Evolutionary conservation across 345 rosid species (phyloP).

Genomic region (Pistacia atlantica): DNA sequence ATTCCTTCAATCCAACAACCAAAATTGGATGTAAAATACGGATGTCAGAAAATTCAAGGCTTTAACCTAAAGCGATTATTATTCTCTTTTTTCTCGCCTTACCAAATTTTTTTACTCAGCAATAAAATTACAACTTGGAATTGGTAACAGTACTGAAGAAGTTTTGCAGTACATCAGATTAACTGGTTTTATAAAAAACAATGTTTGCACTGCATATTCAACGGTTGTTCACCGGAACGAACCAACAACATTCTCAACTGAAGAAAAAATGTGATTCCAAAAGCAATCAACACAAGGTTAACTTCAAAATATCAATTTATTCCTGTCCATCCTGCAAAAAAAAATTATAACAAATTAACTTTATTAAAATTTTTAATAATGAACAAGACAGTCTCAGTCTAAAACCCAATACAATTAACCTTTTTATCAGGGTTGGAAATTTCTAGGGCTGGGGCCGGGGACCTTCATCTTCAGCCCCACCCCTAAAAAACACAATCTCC

Average conservation of each 20-base stretch:
- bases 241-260: slow-evolving; percentile 30
- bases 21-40: neutral
- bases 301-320: slow-evolving; percentile 23
- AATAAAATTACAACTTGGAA: slow-evolving; percentile 8
- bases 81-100: neutral
- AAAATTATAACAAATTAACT: neutral
- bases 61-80: slow-evolving; percentile 15
- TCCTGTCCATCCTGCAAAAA: slow-evolving; percentile 38
- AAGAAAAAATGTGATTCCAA: slow-evolving; percentile 19
- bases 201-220: slow-evolving; percentile 19
- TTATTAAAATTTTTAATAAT: neutral
- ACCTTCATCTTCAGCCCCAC: too few species aligned
- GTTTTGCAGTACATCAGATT: slow-evolving; percentile 17
- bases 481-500: too few species aligned
- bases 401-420: too few species aligned
- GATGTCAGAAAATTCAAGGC: neutral
- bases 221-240: slow-evolving; percentile 19
- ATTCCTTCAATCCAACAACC: neutral
- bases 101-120: neutral
- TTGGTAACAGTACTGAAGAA: slow-evolving; percentile 4
- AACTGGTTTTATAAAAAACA: slow-evolving; percentile 13
- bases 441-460: too few species aligned
- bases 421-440: too few species aligned
- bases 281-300: slow-evolving; percentile 1
- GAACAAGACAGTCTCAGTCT: neutral